These are phyloP conservation scores for Scutellaria barbata DNA, from an alignment of 257 asterid species.

Conservation along the genomic window DNA sequence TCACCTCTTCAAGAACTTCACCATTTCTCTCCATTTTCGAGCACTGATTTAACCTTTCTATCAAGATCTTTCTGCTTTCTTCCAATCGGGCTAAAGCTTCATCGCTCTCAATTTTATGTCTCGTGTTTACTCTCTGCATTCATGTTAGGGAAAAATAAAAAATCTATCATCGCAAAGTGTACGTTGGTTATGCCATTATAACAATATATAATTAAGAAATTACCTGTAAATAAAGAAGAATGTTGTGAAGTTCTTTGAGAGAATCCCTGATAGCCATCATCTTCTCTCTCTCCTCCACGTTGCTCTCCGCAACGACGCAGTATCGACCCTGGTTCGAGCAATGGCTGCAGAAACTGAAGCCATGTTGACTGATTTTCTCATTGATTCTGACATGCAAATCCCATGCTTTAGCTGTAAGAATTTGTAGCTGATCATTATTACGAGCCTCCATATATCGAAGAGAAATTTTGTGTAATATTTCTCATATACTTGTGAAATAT, in stretches of 20 bases:
- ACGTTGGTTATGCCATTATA: not conserved
- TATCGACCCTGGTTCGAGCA: constrained; percentile 51
- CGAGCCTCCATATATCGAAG: constrained; percentile 30
- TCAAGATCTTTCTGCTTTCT: constrained; percentile 46
- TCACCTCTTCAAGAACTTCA: constrained; percentile 46
- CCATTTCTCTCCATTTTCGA: constrained; percentile 32
- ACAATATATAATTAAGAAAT: no score
- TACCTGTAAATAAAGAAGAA: constrained; percentile 55
- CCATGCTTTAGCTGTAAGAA: constrained; percentile 48
- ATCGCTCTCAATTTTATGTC: constrained; percentile 33
- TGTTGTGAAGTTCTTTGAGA: constrained; percentile 48
- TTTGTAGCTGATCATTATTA: constrained; percentile 34
- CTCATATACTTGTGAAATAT: not conserved
- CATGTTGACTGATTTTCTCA: constrained; percentile 35
- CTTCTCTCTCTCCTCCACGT: constrained; percentile 48
- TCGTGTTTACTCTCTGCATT: constrained; percentile 43
- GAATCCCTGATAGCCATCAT: constrained; percentile 53
- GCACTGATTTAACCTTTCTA: constrained; percentile 42
- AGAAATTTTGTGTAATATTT: not conserved
- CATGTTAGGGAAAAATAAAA: not conserved
- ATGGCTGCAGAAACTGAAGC: constrained; percentile 47
- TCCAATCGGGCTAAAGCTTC: constrained; percentile 50
- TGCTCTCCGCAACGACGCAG: constrained; percentile 46
- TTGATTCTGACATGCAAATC: constrained; percentile 46
- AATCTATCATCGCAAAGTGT: not conserved